phyloP scores from a whole-genome alignment of 208 protist species.

The Porcisia hertigi region DNA sequence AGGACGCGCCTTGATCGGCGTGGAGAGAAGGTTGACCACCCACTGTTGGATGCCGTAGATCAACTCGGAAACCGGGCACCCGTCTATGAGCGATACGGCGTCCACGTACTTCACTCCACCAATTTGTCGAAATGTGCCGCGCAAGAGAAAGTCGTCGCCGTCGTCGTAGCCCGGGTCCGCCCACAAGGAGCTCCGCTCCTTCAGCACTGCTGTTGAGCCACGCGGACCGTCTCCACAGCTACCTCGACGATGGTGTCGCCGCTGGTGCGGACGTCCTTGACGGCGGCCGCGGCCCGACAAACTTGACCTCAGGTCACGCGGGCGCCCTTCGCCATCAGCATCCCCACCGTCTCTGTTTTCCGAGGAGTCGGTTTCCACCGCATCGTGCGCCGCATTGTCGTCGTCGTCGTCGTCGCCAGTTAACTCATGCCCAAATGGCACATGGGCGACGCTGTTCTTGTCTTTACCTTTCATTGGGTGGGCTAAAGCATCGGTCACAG shows the following conservation, averaged over 20 bases:
- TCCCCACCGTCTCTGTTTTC: not conserved
- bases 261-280: not conserved
- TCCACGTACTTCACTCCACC: constrained; percentile 66
- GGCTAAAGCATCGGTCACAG: not conserved
- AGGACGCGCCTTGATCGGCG: constrained; percentile 59
- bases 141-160: constrained; percentile 36
- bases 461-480: not conserved
- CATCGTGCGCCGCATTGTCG: constrained; percentile 4
- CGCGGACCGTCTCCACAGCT: not conserved
- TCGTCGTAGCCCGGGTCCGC: constrained; percentile 3
- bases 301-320: not conserved
- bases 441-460: not conserved
- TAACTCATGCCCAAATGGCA: no score
- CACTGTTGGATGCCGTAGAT: constrained; percentile 45
- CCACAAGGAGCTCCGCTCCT: constrained; percentile 14
- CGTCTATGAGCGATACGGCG: constrained; percentile 43
- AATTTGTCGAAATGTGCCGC: constrained; percentile 61
- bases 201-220: not conserved
- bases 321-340: not conserved
- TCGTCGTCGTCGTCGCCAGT: constrained; percentile 11
- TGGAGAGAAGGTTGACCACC: constrained; percentile 45
- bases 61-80: constrained; percentile 46
- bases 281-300: not conserved
- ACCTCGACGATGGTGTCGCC: not conserved
- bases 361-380: constrained; percentile 6